Evolutionary conservation across 2,329 filamentous ascomycete genomes (phyloP).

Genomic region (Trichoderma koningiopsis): DNA sequence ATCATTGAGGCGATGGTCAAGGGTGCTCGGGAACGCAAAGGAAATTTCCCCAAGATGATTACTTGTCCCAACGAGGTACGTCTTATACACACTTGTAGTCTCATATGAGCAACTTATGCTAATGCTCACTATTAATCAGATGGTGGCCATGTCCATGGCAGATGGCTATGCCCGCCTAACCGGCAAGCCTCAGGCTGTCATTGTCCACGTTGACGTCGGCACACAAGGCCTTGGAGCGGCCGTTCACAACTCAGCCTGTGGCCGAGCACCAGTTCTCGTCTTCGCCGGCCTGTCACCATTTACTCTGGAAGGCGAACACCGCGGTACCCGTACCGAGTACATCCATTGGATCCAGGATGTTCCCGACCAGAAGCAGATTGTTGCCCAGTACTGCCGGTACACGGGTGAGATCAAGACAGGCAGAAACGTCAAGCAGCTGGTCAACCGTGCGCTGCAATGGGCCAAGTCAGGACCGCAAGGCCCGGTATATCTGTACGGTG

Average conservation of each 20-base stretch:
- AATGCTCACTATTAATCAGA: conserved; percentile 48
- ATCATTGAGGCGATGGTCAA: conserved; percentile 82
- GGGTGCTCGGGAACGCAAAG: conserved; percentile 66
- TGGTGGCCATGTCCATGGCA: conserved; percentile 84
- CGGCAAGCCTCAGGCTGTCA: conserved; percentile 72
- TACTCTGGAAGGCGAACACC: conserved; percentile 75
- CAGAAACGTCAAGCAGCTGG: conserved; percentile 84
- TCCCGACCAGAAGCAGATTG: conserved; percentile 77
- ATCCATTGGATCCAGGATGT: conserved; percentile 88
- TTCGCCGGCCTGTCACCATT: conserved; percentile 78
- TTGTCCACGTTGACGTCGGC: conserved; percentile 80
- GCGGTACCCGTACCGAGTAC: conserved; percentile 77
- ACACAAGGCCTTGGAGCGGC: conserved; percentile 78
- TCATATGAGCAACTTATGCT: background rate
- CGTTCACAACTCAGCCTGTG: conserved; percentile 76
- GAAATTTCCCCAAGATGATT: conserved; percentile 70
- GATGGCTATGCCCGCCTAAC: conserved; percentile 77
- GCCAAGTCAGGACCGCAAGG: conserved; percentile 76
- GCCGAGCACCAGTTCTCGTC: conserved; percentile 73
- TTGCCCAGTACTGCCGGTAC: conserved; percentile 85
- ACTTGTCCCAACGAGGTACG: conserved; percentile 77
- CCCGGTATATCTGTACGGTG: conserved; percentile 77
- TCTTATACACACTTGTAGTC: background rate
- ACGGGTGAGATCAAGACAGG: conserved; percentile 80
- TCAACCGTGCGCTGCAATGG: conserved; percentile 82